These are phyloP conservation scores for Bipolaris zeicola DNA, from an alignment of 2,329 filamentous ascomycete genomes.

Conservation along the genomic window DNA sequence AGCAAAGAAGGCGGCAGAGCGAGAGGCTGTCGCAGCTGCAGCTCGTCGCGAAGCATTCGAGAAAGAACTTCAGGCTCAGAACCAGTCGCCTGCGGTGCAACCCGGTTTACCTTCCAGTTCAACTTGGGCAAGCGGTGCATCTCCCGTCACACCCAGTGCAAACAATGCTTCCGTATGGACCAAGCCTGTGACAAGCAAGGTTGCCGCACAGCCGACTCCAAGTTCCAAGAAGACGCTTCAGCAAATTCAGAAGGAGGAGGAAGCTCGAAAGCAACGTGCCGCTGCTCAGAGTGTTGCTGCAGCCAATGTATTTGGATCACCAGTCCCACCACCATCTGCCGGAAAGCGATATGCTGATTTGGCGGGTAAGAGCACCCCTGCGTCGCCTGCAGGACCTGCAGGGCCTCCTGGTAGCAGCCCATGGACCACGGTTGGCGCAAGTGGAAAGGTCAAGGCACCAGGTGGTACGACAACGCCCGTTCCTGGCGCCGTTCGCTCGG, in stretches of 20 bases:
- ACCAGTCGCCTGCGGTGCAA: slow-evolving; percentile 63
- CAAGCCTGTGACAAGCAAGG: slow-evolving; percentile 61
- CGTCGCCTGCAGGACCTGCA: slow-evolving; percentile 40
- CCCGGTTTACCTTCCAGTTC: slow-evolving; percentile 85
- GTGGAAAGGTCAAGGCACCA: slow-evolving; percentile 86
- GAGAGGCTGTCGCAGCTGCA: slow-evolving; percentile 79
- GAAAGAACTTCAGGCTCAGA: slow-evolving; percentile 72
- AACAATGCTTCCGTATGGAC: slow-evolving; percentile 64
- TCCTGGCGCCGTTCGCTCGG: slow-evolving; percentile 54
- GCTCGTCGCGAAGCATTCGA: slow-evolving; percentile 79
- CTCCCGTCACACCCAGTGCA: slow-evolving; percentile 66
- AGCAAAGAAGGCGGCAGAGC: slow-evolving; percentile 88
- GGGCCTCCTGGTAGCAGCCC: slow-evolving; percentile 60
- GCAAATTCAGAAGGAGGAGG: slow-evolving; percentile 96
- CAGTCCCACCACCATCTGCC: slow-evolving; percentile 50
- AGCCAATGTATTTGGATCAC: slow-evolving; percentile 51
- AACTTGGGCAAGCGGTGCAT: slow-evolving; percentile 79
- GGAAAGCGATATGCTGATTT: slow-evolving; percentile 95
- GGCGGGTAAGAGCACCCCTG: slow-evolving; percentile 72
- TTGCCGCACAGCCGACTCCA: slow-evolving; percentile 47
- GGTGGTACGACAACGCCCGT: slow-evolving; percentile 61
- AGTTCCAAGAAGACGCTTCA: slow-evolving; percentile 84
- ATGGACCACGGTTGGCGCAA: slow-evolving; percentile 94
- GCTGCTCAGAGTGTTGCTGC: slow-evolving; percentile 57
- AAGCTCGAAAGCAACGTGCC: slow-evolving; percentile 81